Conservation (phyloP, 2,329 filamentous ascomycete genomes). For the Karstenula rhodostoma region DNA sequence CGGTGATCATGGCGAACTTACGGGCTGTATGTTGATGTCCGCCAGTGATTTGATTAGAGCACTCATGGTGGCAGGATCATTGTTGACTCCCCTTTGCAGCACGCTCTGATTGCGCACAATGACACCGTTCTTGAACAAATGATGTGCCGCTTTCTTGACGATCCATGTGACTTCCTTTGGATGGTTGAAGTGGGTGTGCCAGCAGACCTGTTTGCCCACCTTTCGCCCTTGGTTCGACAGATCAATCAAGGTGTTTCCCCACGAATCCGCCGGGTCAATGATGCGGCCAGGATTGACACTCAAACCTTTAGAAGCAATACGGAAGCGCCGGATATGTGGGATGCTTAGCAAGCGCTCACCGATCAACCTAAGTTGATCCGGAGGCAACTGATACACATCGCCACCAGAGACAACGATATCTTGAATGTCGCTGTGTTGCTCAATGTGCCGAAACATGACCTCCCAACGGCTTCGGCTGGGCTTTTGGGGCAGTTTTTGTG, state of each 20-base stretch:
- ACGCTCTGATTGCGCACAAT: slow-evolving; percentile 69
- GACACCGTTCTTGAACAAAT: slow-evolving; percentile 61
- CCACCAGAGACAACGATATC: slow-evolving; percentile 71
- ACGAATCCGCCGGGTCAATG: slow-evolving; percentile 61
- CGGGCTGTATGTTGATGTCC: slow-evolving; percentile 65
- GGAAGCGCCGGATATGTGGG: slow-evolving; percentile 66
- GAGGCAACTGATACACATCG: slow-evolving; percentile 66
- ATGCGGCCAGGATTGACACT: slow-evolving; percentile 66
- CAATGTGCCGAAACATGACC: slow-evolving; percentile 65
- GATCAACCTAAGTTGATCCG: slow-evolving; percentile 62
- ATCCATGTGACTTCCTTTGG: slow-evolving; percentile 70
- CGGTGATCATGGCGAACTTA: slow-evolving; percentile 42
- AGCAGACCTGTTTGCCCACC: slow-evolving; percentile 66
- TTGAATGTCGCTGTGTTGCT: slow-evolving; percentile 56
- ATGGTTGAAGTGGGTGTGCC: slow-evolving; percentile 73
- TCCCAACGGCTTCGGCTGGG: slow-evolving; percentile 62
- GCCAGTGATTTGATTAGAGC: slow-evolving; percentile 62
- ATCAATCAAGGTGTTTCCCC: slow-evolving; percentile 62
- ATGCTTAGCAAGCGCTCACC: slow-evolving; percentile 64
- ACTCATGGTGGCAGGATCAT: slow-evolving; percentile 62
- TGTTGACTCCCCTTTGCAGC: slow-evolving; percentile 67
- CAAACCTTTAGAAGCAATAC: slow-evolving; percentile 69
- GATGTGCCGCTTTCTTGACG: slow-evolving; percentile 60
- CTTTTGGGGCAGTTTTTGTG: slow-evolving; percentile 51
- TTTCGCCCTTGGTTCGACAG: slow-evolving; percentile 60